A percentile compares a stretch with the other conserved stretches of the same genome.
Evolutionary conservation across 495 filamentous ascomycete species (phyloP).

Genomic region (Hypoxylon trugodes): DNA sequence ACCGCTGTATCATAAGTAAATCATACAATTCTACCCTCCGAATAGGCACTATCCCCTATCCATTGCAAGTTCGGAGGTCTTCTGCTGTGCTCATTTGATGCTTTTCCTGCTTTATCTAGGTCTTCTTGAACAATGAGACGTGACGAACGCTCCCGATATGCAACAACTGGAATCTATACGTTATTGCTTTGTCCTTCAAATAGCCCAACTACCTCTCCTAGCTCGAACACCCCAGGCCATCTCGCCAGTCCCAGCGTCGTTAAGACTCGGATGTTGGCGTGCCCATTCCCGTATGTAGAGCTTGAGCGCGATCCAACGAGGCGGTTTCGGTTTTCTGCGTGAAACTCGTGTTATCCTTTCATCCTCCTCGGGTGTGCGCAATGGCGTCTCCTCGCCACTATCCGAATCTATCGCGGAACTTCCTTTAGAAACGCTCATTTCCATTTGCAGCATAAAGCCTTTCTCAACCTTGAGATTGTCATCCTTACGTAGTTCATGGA

Average conservation of each 20-base stretch:
- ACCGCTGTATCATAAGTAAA: background rate
- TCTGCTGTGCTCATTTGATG: background rate
- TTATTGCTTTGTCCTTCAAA: slow-evolving; percentile 51
- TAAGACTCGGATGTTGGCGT: slow-evolving; percentile 73
- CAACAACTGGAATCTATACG: slow-evolving; percentile 6
- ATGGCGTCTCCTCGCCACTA: slow-evolving; percentile 44
- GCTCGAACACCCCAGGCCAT: slow-evolving; percentile 77
- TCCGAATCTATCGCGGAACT: slow-evolving; percentile 36
- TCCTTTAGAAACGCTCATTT: slow-evolving; percentile 46
- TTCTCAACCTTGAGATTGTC: slow-evolving; percentile 69
- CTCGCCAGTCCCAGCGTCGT: slow-evolving; percentile 57
- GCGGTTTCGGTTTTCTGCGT: slow-evolving; percentile 58
- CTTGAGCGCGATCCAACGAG: slow-evolving; percentile 82
- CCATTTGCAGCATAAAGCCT: slow-evolving; percentile 73
- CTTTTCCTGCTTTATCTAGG: slow-evolving; percentile 1
- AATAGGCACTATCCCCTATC: slow-evolving; percentile 1
- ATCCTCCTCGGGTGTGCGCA: slow-evolving; percentile 48
- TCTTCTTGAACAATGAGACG: background rate
- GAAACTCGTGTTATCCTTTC: slow-evolving; percentile 45
- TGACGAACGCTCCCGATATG: slow-evolving; percentile 16
- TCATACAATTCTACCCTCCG: background rate
- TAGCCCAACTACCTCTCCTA: slow-evolving; percentile 84
- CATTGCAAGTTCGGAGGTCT: slow-evolving; percentile 3
- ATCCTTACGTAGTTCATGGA: slow-evolving; percentile 73
- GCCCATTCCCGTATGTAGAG: slow-evolving; percentile 88